Base-by-base conservation (phyloP, 495 filamentous ascomycete species). In the Aspergillus homomorphus region DNA sequence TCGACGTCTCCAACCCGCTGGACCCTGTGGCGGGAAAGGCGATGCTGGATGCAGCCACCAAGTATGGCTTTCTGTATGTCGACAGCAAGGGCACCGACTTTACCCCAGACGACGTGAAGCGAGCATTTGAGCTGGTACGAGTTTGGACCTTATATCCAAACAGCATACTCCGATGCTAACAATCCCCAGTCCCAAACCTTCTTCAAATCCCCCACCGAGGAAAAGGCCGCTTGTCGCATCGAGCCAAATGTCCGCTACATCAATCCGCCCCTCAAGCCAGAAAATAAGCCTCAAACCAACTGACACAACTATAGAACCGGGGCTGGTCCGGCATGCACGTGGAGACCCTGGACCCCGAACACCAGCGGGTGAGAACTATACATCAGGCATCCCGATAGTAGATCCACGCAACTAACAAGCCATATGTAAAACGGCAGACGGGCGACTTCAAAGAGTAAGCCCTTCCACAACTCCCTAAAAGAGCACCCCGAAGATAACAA, bases 401-500 rank as follows among this genome's bases (percentile, higher is more conserved):
- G 15, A 42, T 19, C 28, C 21, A 16, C 2, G 21, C 5, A 43
- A 21, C 19, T 28, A 28, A 7, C n/a, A n/a, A 45, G 45, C 4
- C 45, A 48, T 63, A 69, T 52, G 70, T 43, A 18, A 45, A 45
- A 28, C n/a, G 23, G 44, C 64, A 92, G 89, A 83, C 85, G 19
- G 93, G 92, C 16, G 93, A 98, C 64, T 91, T 92, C 67, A 97
- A 97, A 80, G 92, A 96, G 92, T 95, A 76, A 14, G 21, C 50
- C 43, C 52, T 22, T 14, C n/a, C 54, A 61, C 19, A 22, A 14
- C 14, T n/a, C 21, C 24, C 33, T 41, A 45, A 54, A 30, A 50
- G 18, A 54, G 41, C 44, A 48, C 53, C 48, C 56, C 42, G 58
- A 30, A 51, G 28, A 21, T n/a, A 57, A 53, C 24, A 38, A 21